Base-by-base conservation (phyloP, 169 alveolate genomes). In the Hepatocystis sp. region DNA sequence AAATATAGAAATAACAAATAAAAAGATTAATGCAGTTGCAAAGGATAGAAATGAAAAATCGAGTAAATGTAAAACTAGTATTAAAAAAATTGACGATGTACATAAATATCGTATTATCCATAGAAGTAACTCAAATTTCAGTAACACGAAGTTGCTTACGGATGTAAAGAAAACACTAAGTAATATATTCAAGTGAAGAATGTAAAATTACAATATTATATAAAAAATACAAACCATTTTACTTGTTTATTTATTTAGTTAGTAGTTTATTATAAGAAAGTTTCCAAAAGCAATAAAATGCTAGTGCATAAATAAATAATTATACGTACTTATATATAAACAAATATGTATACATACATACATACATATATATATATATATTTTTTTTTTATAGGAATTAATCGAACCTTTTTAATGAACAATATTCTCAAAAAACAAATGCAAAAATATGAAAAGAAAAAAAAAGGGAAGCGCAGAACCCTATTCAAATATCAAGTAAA, bases 401-500 rank as follows among this genome's bases (percentile, higher is more conserved):
- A 76, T 44, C 47, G 65, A 52, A 58, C 61, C 7, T 21, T 40
- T 46, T 58, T 76, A 46, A 76, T 44, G 15, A 58, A 76, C 21
- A 44, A 71, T 58, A 42, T 58, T 19, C 46, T 76, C 15, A 58
- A 40, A 44, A 76, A 76, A 47, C 60, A 15, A 32, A 58, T 27
- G 0, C 49, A 23, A 15, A 76, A 25, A 27, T 36, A 42, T 58
- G 46, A 39, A 52, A 76, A 47, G 58, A 66, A 47, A 52, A 52
- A 76, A 60, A 58, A 51, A 28, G 52, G 47, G 32, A 76, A 76
- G 2, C 8, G 42, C 25, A 58, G 15, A 58, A 76, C 39, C 23
- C 58, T 76, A 27, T 49, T 46, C 13, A 58, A 76, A 5, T 60
- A 66, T 15, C 64, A 76, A 64, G 88, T 76, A 76, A 76, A 76